Percentiles rank a stretch among this genome's conserved stretches.
These are phyloP conservation scores for Tremella fuciformis DNA, from an alignment of 768 basidiomycete species.

Conservation along the genomic window DNA sequence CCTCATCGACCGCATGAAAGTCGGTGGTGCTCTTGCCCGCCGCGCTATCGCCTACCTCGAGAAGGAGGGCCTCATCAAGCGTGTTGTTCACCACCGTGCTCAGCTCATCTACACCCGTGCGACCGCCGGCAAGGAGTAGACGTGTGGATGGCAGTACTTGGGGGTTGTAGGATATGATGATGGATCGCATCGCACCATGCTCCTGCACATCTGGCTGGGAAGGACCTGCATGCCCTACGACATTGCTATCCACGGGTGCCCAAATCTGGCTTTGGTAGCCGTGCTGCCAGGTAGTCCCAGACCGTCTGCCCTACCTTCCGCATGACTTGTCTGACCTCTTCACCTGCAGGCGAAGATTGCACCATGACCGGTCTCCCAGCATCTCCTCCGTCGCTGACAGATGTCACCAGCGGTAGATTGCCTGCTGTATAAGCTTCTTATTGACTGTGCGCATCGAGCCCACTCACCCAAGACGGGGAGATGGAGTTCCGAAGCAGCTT, in stretches of 20 bases:
- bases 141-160: slow-evolving; percentile 5
- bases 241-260: slow-evolving; percentile 7
- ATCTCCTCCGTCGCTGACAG: slow-evolving; percentile 72
- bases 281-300: slow-evolving; percentile 32
- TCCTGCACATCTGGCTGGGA: neutral
- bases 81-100: slow-evolving; percentile 88
- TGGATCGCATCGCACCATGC: slow-evolving; percentile 8
- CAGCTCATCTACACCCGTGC: slow-evolving; percentile 82
- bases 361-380: slow-evolving; percentile 56
- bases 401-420: slow-evolving; percentile 74
- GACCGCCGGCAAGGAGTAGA: slow-evolving; percentile 46
- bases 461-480: slow-evolving; percentile 63
- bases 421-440: slow-evolving; percentile 56
- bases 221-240: neutral
- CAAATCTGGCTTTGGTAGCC: neutral
- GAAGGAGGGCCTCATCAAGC: slow-evolving; percentile 91
- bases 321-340: slow-evolving; percentile 43
- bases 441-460: neutral
- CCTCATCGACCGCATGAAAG: slow-evolving; percentile 96
- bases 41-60: slow-evolving; percentile 86
- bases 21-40: slow-evolving; percentile 92
- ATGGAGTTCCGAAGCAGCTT: slow-evolving; percentile 60
- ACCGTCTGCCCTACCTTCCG: slow-evolving; percentile 31
- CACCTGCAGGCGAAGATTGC: slow-evolving; percentile 29
- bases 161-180: slow-evolving; percentile 20